Evolutionary conservation across 2,329 filamentous ascomycete species (phyloP).

Genomic region (Botryotinia calthae): DNA sequence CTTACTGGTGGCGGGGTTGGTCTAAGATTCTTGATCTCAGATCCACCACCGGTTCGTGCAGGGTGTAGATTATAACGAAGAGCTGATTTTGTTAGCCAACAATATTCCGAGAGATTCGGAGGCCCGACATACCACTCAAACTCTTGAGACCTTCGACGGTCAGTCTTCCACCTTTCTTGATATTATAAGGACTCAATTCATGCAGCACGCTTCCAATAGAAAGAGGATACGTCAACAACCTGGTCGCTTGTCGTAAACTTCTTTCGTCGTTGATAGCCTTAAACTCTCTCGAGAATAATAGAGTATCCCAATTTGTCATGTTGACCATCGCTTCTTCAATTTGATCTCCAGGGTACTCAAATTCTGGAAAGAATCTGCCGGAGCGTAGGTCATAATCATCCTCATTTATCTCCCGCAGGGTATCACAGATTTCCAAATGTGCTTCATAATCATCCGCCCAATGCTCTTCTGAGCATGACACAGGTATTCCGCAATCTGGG

Average conservation of each 20-base stretch:
- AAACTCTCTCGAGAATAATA: conserved; percentile 89
- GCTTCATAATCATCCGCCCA: conserved; percentile 95
- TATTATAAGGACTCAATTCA: conserved; percentile 88
- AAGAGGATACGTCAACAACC: conserved; percentile 87
- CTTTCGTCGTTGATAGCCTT: conserved; percentile 87
- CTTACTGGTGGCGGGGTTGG: conserved; percentile 84
- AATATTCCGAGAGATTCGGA: background rate
- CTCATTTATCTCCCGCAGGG: conserved; percentile 89
- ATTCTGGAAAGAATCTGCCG: conserved; percentile 89
- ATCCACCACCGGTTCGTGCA: conserved; percentile 71
- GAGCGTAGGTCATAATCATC: conserved; percentile 94
- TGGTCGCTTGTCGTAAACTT: conserved; percentile 87
- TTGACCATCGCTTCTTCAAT: conserved; percentile 92
- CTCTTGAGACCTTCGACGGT: conserved; percentile 91
- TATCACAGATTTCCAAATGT: conserved; percentile 90
- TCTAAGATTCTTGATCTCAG: conserved; percentile 73
- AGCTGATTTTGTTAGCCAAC: conserved; percentile 49
- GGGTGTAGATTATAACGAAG: conserved; percentile 93
- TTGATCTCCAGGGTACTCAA: conserved; percentile 83
- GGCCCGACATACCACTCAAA: conserved; percentile 68
- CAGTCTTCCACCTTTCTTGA: conserved; percentile 71
- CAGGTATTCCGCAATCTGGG: conserved; percentile 89
- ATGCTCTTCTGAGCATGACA: conserved; percentile 91
- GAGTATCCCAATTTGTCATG: conserved; percentile 98
- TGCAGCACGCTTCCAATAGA: conserved; percentile 90